Evolutionary conservation across 495 filamentous ascomycete species (phyloP).

Genomic region (Penicillium fimorum): DNA sequence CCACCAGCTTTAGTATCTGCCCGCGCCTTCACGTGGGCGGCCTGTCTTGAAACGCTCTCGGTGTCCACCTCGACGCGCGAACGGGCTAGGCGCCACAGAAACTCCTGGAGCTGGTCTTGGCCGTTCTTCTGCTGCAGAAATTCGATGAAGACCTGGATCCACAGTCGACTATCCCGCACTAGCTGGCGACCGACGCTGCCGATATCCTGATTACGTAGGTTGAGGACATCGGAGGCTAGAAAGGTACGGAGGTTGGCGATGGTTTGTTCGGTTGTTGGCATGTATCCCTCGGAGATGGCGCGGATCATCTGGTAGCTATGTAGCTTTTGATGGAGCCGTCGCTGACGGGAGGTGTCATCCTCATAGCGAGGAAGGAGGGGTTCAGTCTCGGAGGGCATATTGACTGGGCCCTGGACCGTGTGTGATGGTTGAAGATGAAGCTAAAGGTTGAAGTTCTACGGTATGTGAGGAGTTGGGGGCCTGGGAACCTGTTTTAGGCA

Average conservation of each 20-base stretch:
- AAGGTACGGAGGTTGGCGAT: slow-evolving; percentile 80
- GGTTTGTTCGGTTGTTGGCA: slow-evolving; percentile 85
- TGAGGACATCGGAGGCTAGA: slow-evolving; percentile 73
- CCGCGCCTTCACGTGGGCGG: slow-evolving; percentile 61
- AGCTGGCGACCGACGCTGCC: slow-evolving; percentile 74
- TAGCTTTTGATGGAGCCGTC: slow-evolving; percentile 76
- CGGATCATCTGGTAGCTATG: slow-evolving; percentile 90
- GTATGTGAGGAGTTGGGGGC: slow-evolving; percentile 1
- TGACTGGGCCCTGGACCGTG: slow-evolving; percentile 9
- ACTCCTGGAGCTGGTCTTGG: slow-evolving; percentile 84
- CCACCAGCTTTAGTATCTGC: slow-evolving; percentile 78
- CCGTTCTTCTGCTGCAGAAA: slow-evolving; percentile 77
- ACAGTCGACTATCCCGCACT: slow-evolving; percentile 67
- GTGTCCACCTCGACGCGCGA: slow-evolving; percentile 68
- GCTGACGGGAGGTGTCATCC: slow-evolving; percentile 77
- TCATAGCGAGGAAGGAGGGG: slow-evolving; percentile 82
- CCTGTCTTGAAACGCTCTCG: slow-evolving; percentile 60
- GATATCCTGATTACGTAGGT: slow-evolving; percentile 70
- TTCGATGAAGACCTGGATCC: slow-evolving; percentile 71
- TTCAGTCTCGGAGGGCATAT: slow-evolving; percentile 61
- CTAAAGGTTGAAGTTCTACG: neutral
- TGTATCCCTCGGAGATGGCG: slow-evolving; percentile 80
- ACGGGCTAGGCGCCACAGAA: slow-evolving; percentile 80
- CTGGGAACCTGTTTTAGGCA: slow-evolving; percentile 12
- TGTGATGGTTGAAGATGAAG: neutral